phyloP scores from a whole-genome alignment of 495 filamentous ascomycete species.

The Ascodesmis nigricans region DNA sequence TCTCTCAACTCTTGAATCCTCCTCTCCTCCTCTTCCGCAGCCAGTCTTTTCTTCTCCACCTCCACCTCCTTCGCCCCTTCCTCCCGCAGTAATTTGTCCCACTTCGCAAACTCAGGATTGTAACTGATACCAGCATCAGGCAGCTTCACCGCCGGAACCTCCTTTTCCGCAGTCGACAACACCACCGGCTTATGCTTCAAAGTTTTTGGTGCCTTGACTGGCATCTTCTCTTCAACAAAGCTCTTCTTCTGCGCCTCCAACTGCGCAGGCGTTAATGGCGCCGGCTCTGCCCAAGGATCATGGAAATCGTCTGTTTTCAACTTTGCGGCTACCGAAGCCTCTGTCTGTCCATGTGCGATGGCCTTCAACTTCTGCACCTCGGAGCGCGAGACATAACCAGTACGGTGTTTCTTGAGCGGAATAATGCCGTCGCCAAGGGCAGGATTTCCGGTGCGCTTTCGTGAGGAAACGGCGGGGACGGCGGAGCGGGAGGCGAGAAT shows the following conservation, averaged over 20 bases:
- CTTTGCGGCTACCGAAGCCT: slow-evolving; percentile 13
- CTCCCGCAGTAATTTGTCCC: slow-evolving; percentile 45
- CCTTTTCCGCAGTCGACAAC: slow-evolving; percentile 52
- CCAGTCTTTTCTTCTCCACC: slow-evolving; percentile 54
- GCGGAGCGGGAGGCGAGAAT: slow-evolving; percentile 70
- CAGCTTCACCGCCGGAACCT: slow-evolving; percentile 51
- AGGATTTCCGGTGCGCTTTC: slow-evolving; percentile 43
- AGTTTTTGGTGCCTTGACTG: slow-evolving; percentile 51
- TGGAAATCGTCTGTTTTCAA: slow-evolving; percentile 30
- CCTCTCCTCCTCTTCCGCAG: slow-evolving; percentile 39
- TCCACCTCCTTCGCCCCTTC: slow-evolving; percentile 60
- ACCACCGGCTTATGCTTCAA: slow-evolving; percentile 56
- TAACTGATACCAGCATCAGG: slow-evolving; percentile 72
- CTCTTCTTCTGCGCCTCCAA: slow-evolving; percentile 26
- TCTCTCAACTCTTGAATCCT: slow-evolving; percentile 28
- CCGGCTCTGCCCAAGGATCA: slow-evolving; percentile 54
- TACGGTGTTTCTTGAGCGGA: slow-evolving; percentile 46
- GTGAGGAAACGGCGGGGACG: slow-evolving; percentile 48
- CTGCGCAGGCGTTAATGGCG: slow-evolving; percentile 21
- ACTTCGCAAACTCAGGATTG: slow-evolving; percentile 71
- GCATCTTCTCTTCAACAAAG: slow-evolving; percentile 39
- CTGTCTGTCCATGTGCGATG: slow-evolving; percentile 52
- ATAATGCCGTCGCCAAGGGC: slow-evolving; percentile 43
- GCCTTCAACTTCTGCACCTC: slow-evolving; percentile 55
- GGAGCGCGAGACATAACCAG: slow-evolving; percentile 54